These are phyloP conservation scores for Citrus medica DNA, from an alignment of 345 rosid species.

Conservation along the genomic window DNA sequence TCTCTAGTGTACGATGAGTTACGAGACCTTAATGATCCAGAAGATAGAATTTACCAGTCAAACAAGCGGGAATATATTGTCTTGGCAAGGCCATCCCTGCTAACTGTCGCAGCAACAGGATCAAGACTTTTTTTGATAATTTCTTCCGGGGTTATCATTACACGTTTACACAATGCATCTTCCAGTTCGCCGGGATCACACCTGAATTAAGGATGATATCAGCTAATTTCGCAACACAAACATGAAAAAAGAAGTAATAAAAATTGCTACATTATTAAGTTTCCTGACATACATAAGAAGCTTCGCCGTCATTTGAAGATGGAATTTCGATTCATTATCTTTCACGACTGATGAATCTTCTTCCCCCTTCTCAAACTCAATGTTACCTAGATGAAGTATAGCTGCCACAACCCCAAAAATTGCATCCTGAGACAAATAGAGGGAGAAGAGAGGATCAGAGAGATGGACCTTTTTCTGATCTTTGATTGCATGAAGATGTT, in stretches of 20 bases:
- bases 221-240: not conserved
- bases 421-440: conserved; percentile 50
- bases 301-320: conserved; percentile 74
- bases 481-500: conserved; percentile 6
- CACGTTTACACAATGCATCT: conserved; percentile 76
- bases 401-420: conserved; percentile 84
- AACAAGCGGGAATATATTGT: conserved; percentile 82
- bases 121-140: conserved; percentile 79
- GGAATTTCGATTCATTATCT: conserved; percentile 62
- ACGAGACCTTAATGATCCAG: conserved; percentile 2
- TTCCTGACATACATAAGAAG: conserved; percentile 57
- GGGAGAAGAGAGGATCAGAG: not conserved
- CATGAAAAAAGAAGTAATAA: conserved; percentile 14
- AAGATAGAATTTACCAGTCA: conserved; percentile 55
- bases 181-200: conserved; percentile 64
- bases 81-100: conserved; percentile 94
- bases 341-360: conserved; percentile 69
- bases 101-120: conserved; percentile 62
- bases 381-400: conserved; percentile 90
- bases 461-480: conserved; percentile 2
- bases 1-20: not conserved
- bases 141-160: conserved; percentile 86
- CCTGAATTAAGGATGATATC: conserved; percentile 40
- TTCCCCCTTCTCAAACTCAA: conserved; percentile 60
- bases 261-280: conserved; percentile 16